Conservation (phyloP, 768 basidiomycete genomes). For the Tricholoma terreum region DNA sequence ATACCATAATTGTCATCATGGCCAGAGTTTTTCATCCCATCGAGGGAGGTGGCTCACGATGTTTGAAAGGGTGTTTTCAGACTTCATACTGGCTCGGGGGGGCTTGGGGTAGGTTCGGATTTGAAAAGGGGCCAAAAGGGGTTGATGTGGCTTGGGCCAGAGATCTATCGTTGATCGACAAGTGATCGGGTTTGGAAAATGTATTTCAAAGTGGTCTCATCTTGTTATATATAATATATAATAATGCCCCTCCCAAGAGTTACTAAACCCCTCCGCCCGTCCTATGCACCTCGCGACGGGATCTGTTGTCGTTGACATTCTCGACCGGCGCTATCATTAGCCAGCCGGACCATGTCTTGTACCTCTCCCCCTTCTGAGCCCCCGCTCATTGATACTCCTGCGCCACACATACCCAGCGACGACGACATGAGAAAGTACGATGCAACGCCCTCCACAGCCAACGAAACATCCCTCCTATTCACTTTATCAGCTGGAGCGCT, state of each 20-base stretch:
- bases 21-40: too few species aligned
- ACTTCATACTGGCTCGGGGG: too few species aligned
- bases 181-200: neutral
- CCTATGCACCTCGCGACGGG: neutral
- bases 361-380: neutral
- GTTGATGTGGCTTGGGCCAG: neutral
- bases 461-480: slow-evolving; percentile 15
- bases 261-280: neutral
- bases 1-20: too few species aligned
- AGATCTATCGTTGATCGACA: neutral
- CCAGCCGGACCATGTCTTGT: neutral
- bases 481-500: slow-evolving; percentile 22
- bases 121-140: too few species aligned
- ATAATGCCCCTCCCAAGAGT: neutral
- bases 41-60: too few species aligned
- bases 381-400: neutral
- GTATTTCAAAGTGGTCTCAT: neutral
- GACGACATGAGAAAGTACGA: neutral
- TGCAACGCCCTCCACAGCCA: neutral
- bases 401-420: neutral
- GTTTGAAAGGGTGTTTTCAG: too few species aligned
- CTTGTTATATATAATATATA: neutral
- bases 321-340: neutral
- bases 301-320: neutral
- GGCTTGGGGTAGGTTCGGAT: neutral